phyloP scores from a whole-genome alignment of 495 filamentous ascomycete genomes.

The Copromyces sp. region DNA sequence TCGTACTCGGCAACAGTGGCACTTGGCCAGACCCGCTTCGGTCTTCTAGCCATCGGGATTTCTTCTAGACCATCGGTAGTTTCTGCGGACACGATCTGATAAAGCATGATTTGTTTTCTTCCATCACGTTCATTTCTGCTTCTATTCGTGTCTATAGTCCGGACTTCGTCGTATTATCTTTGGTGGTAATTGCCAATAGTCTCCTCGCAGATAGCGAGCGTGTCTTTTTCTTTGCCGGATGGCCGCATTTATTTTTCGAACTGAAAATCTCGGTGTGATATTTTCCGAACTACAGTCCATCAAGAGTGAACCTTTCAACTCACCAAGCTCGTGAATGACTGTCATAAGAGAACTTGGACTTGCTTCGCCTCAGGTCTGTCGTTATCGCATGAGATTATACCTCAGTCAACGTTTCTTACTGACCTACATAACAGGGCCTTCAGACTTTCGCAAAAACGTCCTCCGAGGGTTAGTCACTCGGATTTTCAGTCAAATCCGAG shows the following conservation, averaged over 20 bases:
- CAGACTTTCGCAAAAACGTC: neutral
- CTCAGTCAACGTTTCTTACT: neutral
- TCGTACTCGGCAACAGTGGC: neutral
- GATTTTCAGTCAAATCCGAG: neutral
- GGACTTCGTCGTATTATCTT: neutral
- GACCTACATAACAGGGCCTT: neutral
- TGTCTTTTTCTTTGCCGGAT: neutral
- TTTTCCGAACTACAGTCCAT: neutral
- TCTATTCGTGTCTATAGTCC: neutral
- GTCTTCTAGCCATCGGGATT: neutral
- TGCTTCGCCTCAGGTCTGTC: neutral
- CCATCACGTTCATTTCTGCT: neutral
- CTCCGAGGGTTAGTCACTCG: neutral
- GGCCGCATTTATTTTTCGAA: neutral
- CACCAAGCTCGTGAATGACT: neutral
- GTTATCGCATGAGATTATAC: neutral
- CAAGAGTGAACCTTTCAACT: neutral
- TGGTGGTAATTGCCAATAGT: neutral
- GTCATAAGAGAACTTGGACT: neutral
- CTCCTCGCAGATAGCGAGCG: neutral
- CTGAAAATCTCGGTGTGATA: neutral
- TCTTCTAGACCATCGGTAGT: neutral
- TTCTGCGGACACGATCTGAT: neutral
- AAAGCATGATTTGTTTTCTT: neutral
- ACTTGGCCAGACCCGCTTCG: neutral